A percentile compares a stretch with the other conserved stretches of the same genome.
Conservation (phyloP, 306 rosid species). For the Hippophae rhamnoides region DNA sequence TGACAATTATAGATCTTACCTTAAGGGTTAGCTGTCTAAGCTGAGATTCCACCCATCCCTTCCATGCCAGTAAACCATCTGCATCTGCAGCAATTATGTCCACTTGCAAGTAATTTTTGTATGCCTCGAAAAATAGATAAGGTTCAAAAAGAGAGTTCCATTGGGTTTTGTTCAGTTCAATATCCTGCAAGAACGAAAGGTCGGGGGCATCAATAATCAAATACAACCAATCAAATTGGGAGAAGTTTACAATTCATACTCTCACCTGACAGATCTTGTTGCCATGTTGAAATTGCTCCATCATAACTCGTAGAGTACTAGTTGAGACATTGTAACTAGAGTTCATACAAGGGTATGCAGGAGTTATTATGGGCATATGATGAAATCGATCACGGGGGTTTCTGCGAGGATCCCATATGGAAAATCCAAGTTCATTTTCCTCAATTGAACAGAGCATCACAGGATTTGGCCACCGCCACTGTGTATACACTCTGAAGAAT, state of each 20-base stretch:
- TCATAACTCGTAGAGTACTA: constrained; percentile 97
- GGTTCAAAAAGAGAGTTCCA: constrained; percentile 89
- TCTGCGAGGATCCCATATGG: constrained; percentile 93
- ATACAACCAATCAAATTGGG: background rate
- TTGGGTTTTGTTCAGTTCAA: constrained; percentile 72
- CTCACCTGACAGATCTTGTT: constrained; percentile 77
- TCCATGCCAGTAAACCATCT: constrained; percentile 79
- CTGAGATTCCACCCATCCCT: constrained; percentile 97
- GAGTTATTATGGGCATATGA: constrained; percentile 94
- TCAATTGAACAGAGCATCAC: constrained; percentile 89
- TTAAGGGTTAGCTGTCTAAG: constrained; percentile 79
- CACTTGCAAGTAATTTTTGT: constrained; percentile 91
- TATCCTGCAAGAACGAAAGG: constrained; percentile 50
- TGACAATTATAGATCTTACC: constrained; percentile 30
- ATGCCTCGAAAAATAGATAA: constrained; percentile 72
- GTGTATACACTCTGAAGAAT: constrained; percentile 95
- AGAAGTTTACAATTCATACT: constrained; percentile 1
- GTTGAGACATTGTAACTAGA: constrained; percentile 94
- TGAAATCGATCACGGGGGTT: constrained; percentile 77
- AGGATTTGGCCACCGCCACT: constrained; percentile 99
- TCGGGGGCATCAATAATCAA: constrained; percentile 2
- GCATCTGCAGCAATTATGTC: constrained; percentile 73
- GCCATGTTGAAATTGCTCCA: constrained; percentile 76
- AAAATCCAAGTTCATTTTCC: constrained; percentile 82
- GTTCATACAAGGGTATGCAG: constrained; percentile 99